These are phyloP conservation scores for Kingdonia uniflora DNA, from an alignment of 164 flowering plant genomes.

Conservation along the genomic window DNA sequence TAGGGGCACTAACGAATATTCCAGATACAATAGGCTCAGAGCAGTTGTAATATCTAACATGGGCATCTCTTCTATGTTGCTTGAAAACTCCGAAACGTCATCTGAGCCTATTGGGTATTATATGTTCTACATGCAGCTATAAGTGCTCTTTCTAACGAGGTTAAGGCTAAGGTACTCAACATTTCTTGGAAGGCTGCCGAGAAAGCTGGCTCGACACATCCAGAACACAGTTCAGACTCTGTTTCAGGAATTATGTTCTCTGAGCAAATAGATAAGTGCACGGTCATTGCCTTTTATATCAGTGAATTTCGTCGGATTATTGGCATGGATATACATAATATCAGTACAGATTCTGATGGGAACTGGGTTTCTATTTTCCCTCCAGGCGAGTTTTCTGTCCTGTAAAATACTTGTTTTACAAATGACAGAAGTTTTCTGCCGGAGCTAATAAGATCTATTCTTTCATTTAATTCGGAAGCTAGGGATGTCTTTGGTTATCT, in stretches of 20 bases:
- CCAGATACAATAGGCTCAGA: no score
- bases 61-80: no score
- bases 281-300: slow-evolving; percentile 49
- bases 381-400: slow-evolving; percentile 36
- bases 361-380: slow-evolving; percentile 67
- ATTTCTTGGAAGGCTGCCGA: slow-evolving; percentile 22
- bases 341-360: slow-evolving; percentile 22
- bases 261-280: slow-evolving; percentile 74
- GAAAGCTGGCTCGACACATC: slow-evolving; percentile 14
- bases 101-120: no score
- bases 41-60: no score
- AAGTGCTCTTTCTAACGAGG: slow-evolving; percentile 46
- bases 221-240: slow-evolving; percentile 20
- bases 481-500: slow-evolving; percentile 86
- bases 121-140: slow-evolving; percentile 40
- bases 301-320: slow-evolving; percentile 38
- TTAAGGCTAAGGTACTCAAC: slow-evolving; percentile 34
- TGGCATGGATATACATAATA: slow-evolving; percentile 15
- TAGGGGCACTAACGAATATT: no score
- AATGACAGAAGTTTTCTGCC: slow-evolving; percentile 64
- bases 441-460: slow-evolving; percentile 45
- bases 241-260: slow-evolving; percentile 37
- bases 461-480: slow-evolving; percentile 64
- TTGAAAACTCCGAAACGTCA: no score
- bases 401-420: slow-evolving; percentile 48